Conservation (phyloP, 495 filamentous ascomycete genomes). For the Ramalina intermedia region DNA sequence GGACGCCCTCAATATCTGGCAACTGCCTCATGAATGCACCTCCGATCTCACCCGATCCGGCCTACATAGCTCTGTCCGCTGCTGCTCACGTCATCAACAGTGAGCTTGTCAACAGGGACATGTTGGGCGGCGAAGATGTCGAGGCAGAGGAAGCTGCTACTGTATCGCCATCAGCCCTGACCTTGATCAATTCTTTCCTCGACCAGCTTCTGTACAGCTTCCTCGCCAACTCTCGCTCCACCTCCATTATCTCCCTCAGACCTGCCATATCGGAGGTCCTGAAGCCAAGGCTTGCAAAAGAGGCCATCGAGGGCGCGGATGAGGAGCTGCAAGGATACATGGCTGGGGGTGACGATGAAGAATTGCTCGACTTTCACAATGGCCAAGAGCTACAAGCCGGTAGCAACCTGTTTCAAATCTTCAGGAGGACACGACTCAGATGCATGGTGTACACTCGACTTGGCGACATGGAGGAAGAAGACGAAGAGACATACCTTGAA, state of each 20-base stretch:
- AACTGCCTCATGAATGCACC: constrained; percentile 45
- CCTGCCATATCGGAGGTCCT: constrained; percentile 78
- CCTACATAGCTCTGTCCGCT: constrained; percentile 77
- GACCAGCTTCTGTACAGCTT: constrained; percentile 88
- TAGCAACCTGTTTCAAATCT: constrained; percentile 77
- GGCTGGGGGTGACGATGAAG: constrained; percentile 57
- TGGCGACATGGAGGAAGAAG: constrained; percentile 94
- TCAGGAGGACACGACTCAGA: constrained; percentile 80
- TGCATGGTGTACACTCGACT: constrained; percentile 97
- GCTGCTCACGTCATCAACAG: constrained; percentile 86
- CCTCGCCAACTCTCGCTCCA: constrained; percentile 64
- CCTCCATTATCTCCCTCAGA: constrained; percentile 61
- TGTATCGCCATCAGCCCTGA: constrained; percentile 61
- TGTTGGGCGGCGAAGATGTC: constrained; percentile 49
- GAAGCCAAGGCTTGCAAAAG: constrained; percentile 73
- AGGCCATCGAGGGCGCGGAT: constrained; percentile 77
- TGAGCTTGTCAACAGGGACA: constrained; percentile 62
- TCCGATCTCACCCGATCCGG: constrained; percentile 62
- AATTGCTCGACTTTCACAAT: constrained; percentile 39
- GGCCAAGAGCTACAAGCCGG: constrained; percentile 37
- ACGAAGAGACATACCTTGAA: constrained; percentile 74
- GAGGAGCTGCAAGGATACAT: constrained; percentile 83
- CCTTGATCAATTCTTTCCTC: constrained; percentile 79
- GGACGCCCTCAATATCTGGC: constrained; percentile 18
- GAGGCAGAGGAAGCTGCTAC: constrained; percentile 39